These are phyloP conservation scores for Prunus kanzakura DNA, from an alignment of 306 rosid species.

Conservation along the genomic window DNA sequence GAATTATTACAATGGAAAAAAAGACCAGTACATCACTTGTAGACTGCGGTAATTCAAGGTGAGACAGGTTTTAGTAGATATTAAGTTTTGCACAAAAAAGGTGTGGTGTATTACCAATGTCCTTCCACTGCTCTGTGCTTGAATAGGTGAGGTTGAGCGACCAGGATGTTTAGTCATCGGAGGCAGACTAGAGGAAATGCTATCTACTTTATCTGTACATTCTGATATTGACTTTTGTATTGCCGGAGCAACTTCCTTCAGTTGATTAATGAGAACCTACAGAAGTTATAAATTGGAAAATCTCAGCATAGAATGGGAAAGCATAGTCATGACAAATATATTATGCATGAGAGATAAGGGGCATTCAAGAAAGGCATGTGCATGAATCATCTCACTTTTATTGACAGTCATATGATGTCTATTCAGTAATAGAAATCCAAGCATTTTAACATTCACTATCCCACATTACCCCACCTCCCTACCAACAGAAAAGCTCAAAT, in stretches of 20 bases:
- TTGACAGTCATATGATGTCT: background rate
- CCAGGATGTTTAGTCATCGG: constrained; percentile 60
- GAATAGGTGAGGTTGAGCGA: constrained; percentile 64
- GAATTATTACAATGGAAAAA: constrained; percentile 26
- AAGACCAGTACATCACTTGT: constrained; percentile 11
- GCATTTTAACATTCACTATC: background rate
- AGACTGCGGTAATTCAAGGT: background rate
- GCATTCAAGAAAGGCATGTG: background rate
- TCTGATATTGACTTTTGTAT: constrained; percentile 92
- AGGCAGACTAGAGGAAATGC: constrained; percentile 68
- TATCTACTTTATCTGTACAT: constrained; percentile 86
- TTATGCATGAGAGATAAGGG: background rate
- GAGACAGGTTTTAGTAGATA: constrained; percentile 15
- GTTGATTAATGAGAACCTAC: constrained; percentile 95
- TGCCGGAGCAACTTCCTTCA: constrained; percentile 95
- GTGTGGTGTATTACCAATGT: constrained; percentile 48
- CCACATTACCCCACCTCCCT: background rate
- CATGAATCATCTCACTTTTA: background rate
- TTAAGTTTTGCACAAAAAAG: background rate
- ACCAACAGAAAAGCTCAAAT: background rate
- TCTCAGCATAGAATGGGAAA: constrained; percentile 7
- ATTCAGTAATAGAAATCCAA: background rate
- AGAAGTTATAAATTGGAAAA: constrained; percentile 25
- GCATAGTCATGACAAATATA: constrained; percentile 14
- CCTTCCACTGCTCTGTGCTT: constrained; percentile 75